Percentiles rank a stretch among this genome's conserved stretches.
These are phyloP conservation scores for Pichia inconspicua DNA, from an alignment of 1,139 yeast genomes.

Conservation along the genomic window DNA sequence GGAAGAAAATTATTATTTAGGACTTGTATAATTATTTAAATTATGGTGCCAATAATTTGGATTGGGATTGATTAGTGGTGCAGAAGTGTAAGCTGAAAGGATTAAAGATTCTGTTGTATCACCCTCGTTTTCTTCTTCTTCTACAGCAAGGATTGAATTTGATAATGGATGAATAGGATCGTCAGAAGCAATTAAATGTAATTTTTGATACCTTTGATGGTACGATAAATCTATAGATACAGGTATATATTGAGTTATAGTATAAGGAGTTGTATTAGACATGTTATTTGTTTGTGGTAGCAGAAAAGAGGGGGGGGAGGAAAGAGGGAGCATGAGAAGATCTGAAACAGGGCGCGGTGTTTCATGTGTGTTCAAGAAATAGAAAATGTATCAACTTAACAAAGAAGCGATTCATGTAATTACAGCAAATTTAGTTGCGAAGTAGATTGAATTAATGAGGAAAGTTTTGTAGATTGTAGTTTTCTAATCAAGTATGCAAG, in stretches of 20 bases:
- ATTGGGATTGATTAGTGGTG: neutral
- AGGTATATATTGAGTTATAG: neutral
- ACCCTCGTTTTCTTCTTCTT: neutral
- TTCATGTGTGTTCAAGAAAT: too few species aligned
- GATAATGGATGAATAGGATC: neutral
- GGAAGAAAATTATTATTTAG: neutral
- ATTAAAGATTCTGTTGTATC: neutral
- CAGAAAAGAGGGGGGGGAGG: neutral
- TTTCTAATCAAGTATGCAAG: neutral
- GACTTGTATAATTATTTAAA: neutral
- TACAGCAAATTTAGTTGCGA: too few species aligned
- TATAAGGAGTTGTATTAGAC: neutral
- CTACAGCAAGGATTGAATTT: neutral
- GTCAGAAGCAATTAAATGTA: neutral
- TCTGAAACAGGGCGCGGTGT: neutral
- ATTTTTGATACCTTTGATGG: neutral
- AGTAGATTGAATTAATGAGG: too few species aligned
- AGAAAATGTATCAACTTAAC: too few species aligned
- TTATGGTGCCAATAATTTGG: slow-evolving; percentile 1
- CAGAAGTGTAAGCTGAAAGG: neutral
- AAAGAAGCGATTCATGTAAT: too few species aligned
- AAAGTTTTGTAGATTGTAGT: too few species aligned
- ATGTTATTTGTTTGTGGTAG: neutral
- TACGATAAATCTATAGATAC: neutral
- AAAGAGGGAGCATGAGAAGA: neutral